Base-by-base conservation (phyloP, 768 basidiomycete species). In the Russula vinacea region DNA sequence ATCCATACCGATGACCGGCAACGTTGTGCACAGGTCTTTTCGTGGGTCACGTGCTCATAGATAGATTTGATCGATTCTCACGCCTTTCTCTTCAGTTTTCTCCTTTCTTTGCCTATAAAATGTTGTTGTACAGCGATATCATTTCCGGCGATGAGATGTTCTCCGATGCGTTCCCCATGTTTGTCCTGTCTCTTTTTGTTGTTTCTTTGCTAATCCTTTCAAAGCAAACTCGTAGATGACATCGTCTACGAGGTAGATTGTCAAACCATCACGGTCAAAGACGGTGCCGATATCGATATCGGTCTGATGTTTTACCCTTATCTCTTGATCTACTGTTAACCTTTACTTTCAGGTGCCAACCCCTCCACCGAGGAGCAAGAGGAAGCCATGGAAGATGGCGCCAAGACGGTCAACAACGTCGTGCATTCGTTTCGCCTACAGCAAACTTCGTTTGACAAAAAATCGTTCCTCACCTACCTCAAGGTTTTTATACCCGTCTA, bases 131-230 rank as follows among this genome's bases (percentile, higher is more conserved):
- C 78, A 45, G 65, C 32, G 92, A 94, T 75, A 73, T 90, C 64
- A n/a, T 97, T 62, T 75, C 85, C 56, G 84, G 76, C 51, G 93
- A 96, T 73, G 95, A 98, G 80, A 89, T 98, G 83, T 85, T 91
- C 83, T 94, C 93, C 32, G 94, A 96, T 79, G 94, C 94, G 68
- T 98, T 88, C 81, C 86, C 87, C 22, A 19, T 89, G 94, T 95
- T 70, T 65, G 88, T 80, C 35, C 17, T 35, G 64, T 10, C 47
- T 39, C 29, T 19, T 52, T 32, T 47, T 26, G 45, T 35, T 19
- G 40, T 32, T 11, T 29, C 19, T 16, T 19, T 62, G 55, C 54
- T 52, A 32, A 14, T 45, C 29, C 42, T 54, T 40, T 40, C 60
- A 39, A 73, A 95, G 93, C 70, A 94, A 93, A 80, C 47, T 73